Percentiles rank a stretch among this genome's conserved stretches.
phyloP scores from a whole-genome alignment of 306 rosid genomes.

The Vicia villosa region DNA sequence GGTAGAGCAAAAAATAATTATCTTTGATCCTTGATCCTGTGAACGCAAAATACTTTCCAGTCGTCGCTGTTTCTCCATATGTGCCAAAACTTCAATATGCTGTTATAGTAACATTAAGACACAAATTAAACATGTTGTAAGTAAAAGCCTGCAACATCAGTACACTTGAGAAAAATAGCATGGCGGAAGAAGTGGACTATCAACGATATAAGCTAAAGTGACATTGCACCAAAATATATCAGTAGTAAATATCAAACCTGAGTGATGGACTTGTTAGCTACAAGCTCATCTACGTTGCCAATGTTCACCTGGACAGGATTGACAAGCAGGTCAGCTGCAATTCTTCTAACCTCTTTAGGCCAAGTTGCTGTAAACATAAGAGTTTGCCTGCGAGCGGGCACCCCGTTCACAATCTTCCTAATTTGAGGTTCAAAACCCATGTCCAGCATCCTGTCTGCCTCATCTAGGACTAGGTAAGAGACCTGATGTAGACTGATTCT shows the following conservation, averaged over 20 bases:
- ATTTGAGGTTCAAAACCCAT: slow-evolving; percentile 99
- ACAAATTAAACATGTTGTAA: slow-evolving; percentile 8
- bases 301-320: slow-evolving; percentile 96
- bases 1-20: slow-evolving; percentile 92
- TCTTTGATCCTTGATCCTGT: slow-evolving; percentile 91
- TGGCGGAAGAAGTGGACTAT: background rate
- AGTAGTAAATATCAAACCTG: slow-evolving; percentile 60
- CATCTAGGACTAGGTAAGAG: slow-evolving; percentile 93
- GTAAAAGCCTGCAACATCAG: background rate
- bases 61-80: slow-evolving; percentile 79
- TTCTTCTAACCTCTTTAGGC: slow-evolving; percentile 99
- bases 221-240: slow-evolving; percentile 17
- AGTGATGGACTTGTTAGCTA: slow-evolving; percentile 92
- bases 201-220: background rate
- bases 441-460: slow-evolving; percentile 99
- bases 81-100: slow-evolving; percentile 83
- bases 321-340: slow-evolving; percentile 92
- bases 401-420: slow-evolving; percentile 93
- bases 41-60: slow-evolving; percentile 87
- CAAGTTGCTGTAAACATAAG: slow-evolving; percentile 99
- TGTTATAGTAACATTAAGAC: slow-evolving; percentile 36
- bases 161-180: background rate
- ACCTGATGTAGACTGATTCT: slow-evolving; percentile 89
- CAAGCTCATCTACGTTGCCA: slow-evolving; percentile 97
- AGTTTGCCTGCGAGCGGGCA: slow-evolving; percentile 94